phyloP scores from a whole-genome alignment of 352 stramenopile species.

The Phytophthora macrochlamydospora region DNA sequence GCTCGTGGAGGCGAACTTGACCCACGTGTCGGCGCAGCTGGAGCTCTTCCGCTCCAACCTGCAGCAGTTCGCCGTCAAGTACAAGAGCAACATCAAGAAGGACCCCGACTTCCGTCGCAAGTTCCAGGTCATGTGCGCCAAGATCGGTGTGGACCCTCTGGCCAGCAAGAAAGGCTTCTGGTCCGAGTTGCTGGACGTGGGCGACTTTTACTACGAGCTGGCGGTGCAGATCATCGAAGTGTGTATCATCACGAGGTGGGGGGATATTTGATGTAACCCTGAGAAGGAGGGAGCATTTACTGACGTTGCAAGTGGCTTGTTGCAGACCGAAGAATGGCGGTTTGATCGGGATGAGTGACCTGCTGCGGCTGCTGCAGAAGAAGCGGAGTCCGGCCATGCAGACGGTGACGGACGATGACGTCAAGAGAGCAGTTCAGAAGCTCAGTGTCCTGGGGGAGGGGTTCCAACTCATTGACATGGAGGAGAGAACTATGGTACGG shows the following conservation, averaged over 20 bases:
- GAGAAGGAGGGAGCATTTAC: no score
- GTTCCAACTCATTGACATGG: constrained; percentile 94
- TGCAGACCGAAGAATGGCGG: constrained; percentile 82
- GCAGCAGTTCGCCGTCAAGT: constrained; percentile 93
- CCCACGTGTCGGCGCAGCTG: constrained; percentile 84
- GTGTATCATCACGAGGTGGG: constrained; percentile 92
- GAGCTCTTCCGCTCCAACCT: constrained; percentile 92
- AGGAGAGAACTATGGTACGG: constrained; percentile 88
- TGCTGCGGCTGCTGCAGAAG: constrained; percentile 74
- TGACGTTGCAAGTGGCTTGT: not conserved
- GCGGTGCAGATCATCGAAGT: constrained; percentile 98
- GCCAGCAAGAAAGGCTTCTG: constrained; percentile 98
- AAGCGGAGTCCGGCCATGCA: constrained; percentile 70
- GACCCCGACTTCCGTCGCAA: constrained; percentile 94
- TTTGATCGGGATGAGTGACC: constrained; percentile 81
- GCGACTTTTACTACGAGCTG: constrained; percentile 99
- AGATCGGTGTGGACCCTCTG: constrained; percentile 97
- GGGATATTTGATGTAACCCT: no score
- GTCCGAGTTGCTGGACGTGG: constrained; percentile 96
- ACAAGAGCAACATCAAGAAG: constrained; percentile 96
- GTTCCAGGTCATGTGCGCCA: constrained; percentile 96
- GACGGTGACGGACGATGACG: constrained; percentile 91
- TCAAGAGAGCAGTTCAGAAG: constrained; percentile 95
- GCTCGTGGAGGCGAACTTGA: constrained; percentile 79
- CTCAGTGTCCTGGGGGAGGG: constrained; percentile 94